A percentile compares a stretch with the other conserved stretches of the same genome.
Evolutionary conservation across 2,329 filamentous ascomycete genomes (phyloP).

Genomic region (Rutstroemia sp.): DNA sequence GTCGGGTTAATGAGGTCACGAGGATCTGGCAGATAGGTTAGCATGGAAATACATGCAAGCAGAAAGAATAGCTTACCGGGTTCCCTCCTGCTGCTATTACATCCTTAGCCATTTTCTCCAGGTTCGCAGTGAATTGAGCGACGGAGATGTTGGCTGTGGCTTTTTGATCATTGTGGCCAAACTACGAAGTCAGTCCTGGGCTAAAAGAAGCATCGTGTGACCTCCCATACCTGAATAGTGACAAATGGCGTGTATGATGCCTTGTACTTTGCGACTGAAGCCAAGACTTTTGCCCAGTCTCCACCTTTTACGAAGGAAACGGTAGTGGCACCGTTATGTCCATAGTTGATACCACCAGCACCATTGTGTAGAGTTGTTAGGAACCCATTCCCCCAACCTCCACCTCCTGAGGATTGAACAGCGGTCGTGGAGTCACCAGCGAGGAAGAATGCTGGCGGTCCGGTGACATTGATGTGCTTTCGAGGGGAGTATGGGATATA

Average conservation of each 20-base stretch:
- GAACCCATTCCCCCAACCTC: constrained; percentile 43
- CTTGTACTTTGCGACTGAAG: constrained; percentile 30
- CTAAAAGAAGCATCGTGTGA: not conserved
- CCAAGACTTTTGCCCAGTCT: constrained; percentile 37
- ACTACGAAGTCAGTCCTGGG: constrained; percentile 22
- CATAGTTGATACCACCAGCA: constrained; percentile 34
- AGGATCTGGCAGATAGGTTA: constrained; percentile 28
- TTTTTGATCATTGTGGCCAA: constrained; percentile 48
- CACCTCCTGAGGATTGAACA: constrained; percentile 10
- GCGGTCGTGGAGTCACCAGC: constrained; percentile 36
- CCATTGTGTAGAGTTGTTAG: constrained; percentile 34
- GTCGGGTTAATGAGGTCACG: constrained; percentile 39
- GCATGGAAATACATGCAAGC: not conserved
- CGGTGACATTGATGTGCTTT: constrained; percentile 11
- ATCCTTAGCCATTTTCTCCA: constrained; percentile 31
- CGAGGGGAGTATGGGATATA: not conserved
- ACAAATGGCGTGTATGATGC: constrained; percentile 36
- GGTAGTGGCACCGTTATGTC: constrained; percentile 40
- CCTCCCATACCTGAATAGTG: constrained; percentile 37
- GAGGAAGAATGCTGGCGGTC: constrained; percentile 31
- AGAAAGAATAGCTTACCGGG: constrained; percentile 13
- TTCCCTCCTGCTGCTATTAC: constrained; percentile 27
- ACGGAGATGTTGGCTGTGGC: constrained; percentile 33
- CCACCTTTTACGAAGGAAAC: constrained; percentile 39
- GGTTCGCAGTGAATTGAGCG: constrained; percentile 35